A percentile compares a stretch with the other conserved stretches of the same genome.
Evolutionary conservation across 352 stramenopile species (phyloP).

Genomic region (Elongisporangium prolatum): DNA sequence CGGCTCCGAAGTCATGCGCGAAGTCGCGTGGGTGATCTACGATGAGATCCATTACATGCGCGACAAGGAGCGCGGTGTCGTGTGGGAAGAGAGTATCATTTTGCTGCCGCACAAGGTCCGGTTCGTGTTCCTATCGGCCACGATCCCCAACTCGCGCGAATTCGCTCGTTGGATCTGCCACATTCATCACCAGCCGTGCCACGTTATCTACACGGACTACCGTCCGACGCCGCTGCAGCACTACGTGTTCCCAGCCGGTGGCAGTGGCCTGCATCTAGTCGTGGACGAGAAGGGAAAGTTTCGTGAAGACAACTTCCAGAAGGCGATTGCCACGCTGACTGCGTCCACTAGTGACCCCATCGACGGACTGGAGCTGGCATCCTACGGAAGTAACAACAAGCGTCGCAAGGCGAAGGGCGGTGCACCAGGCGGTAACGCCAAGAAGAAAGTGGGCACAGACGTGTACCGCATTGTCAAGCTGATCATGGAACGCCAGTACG

Average conservation of each 20-base stretch:
- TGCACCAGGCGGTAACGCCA: conserved; percentile 42
- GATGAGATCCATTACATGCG: conserved; percentile 99
- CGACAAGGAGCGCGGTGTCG: conserved; percentile 97
- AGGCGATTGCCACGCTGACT: conserved; percentile 84
- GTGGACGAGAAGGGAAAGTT: conserved; percentile 99
- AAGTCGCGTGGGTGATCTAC: conserved; percentile 99
- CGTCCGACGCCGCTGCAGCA: conserved; percentile 98
- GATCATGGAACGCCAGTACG: conserved; percentile 96
- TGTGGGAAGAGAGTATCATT: conserved; percentile 99
- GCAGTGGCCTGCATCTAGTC: conserved; percentile 97
- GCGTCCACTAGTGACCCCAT: conserved; percentile 32
- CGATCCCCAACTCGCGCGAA: conserved; percentile 97
- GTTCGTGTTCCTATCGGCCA: conserved; percentile 99
- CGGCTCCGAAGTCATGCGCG: conserved; percentile 96
- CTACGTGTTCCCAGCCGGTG: conserved; percentile 97
- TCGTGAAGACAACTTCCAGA: conserved; percentile 96
- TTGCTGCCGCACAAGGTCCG: conserved; percentile 97
- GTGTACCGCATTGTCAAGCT: conserved; percentile 98
- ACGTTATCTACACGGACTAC: conserved; percentile 99
- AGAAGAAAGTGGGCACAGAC: conserved; percentile 93
- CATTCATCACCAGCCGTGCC: conserved; percentile 98
- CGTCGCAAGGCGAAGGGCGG: conserved; percentile 36
- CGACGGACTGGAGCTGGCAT: conserved; percentile 72
- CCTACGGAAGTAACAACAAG: conserved; percentile 74
- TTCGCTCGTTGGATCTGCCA: conserved; percentile 98